phyloP scores from a whole-genome alignment of 352 stramenopile genomes.

The Lagenidium sp. region DNA sequence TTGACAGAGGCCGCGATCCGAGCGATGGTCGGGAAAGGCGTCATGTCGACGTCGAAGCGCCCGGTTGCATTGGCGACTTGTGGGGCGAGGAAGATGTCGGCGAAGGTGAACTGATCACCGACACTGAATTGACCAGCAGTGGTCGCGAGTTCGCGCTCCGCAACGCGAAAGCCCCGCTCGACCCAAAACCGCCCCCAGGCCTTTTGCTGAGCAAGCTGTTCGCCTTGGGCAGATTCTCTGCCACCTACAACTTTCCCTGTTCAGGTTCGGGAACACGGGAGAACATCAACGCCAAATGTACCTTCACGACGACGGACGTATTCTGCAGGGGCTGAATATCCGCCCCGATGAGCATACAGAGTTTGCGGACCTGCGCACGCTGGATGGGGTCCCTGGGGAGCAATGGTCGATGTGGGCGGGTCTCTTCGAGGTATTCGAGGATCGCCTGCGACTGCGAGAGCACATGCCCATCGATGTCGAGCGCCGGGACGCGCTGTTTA shows the following conservation, averaged over 20 bases:
- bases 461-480: slow-evolving; percentile 67
- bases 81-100: slow-evolving; percentile 85
- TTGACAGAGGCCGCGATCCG: slow-evolving; percentile 83
- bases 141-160: slow-evolving; percentile 60
- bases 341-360: slow-evolving; percentile 87
- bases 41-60: slow-evolving; percentile 84
- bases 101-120: slow-evolving; percentile 77
- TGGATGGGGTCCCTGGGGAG: slow-evolving; percentile 63
- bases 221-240: slow-evolving; percentile 29
- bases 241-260: too few relatives aligned
- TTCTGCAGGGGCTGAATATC: slow-evolving; percentile 92
- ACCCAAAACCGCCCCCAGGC: slow-evolving; percentile 68
- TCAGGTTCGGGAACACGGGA: too few relatives aligned
- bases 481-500: slow-evolving; percentile 66
- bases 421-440: slow-evolving; percentile 91
- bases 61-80: slow-evolving; percentile 90
- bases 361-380: slow-evolving; percentile 71
- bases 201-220: slow-evolving; percentile 32
- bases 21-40: slow-evolving; percentile 76
- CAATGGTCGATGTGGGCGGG: slow-evolving; percentile 53
- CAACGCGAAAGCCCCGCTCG: slow-evolving; percentile 64
- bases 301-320: slow-evolving; percentile 52
- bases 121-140: slow-evolving; percentile 60
- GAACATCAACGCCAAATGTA: slow-evolving; percentile 20
- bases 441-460: slow-evolving; percentile 87